Base-by-base conservation (phyloP, 2,329 filamentous ascomycete species). In the Diplodia mutila region DNA sequence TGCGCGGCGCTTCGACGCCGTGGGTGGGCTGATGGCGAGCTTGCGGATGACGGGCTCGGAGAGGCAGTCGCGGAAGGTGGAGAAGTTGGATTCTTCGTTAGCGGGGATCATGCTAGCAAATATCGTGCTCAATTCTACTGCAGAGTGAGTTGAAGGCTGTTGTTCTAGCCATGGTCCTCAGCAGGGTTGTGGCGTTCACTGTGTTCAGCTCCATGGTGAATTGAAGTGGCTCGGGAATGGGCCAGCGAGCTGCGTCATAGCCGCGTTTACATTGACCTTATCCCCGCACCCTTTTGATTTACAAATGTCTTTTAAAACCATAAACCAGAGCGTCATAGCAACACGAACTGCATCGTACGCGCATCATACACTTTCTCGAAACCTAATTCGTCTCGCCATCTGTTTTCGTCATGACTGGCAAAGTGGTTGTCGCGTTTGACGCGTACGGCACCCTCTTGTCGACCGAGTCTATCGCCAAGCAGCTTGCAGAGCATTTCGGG, bases 361-460 rank as follows among this genome's bases (percentile, higher is more conserved):
- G 12, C 16, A 21, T 9, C 42, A 46, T 3, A 46, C n/a, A 7
- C 18, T 46, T 21, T 21, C 21, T 7, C n/a, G 18, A 46, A 46
- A 49, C n/a, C 14, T 32, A 23, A 12, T 9, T 7, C 5, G 34
- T 7, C 21, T 46, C 5, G 3, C n/a, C 29, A 29, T 37, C 16
- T 23, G 5, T 37, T 14, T 14, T 25, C 21, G n/a, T 32, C 21
- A 67, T 93, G 90, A 4, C 90, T 80, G 78, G 61, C 69, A 78
- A 71, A 12, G 82, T 77, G 2, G 79, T 89, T 55, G 82, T 93
- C 65, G 90, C 89, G 1, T 92, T 94, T 70, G 91, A 94, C 73
- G 82, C 91, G 1, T 93, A 93, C 77, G 91, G 90, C 65, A 93
- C 90, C 2, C 78, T 94, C 11, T 82, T 93, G 6, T 91, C 89